These are phyloP conservation scores for Diaporthe citriasiana DNA, from an alignment of 2,329 filamentous ascomycete species.

Conservation along the genomic window DNA sequence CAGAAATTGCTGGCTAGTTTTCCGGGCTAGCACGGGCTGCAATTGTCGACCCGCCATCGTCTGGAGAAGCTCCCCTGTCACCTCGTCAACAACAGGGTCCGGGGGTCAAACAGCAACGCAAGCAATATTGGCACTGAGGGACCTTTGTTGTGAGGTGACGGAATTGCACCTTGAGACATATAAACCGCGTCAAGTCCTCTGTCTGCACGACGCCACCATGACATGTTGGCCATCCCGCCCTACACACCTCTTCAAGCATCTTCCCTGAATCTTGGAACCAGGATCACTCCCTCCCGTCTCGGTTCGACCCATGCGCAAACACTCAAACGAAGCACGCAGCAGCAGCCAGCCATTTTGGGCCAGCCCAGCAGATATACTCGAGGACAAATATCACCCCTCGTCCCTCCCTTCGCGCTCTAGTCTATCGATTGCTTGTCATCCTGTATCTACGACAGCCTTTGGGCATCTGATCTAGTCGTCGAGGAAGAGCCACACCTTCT, in stretches of 20 bases:
- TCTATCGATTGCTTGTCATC: neutral
- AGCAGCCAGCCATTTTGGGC: slow-evolving; percentile 10
- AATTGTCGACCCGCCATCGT: slow-evolving; percentile 29
- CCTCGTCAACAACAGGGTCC: slow-evolving; percentile 34
- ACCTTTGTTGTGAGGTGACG: slow-evolving; percentile 23
- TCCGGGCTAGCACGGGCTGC: slow-evolving; percentile 19
- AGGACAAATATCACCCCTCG: slow-evolving; percentile 26
- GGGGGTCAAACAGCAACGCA: slow-evolving; percentile 32
- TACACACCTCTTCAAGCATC: slow-evolving; percentile 32
- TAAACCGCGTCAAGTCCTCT: slow-evolving; percentile 34
- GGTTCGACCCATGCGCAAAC: slow-evolving; percentile 30
- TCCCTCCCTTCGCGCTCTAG: neutral
- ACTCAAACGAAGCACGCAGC: slow-evolving; percentile 34
- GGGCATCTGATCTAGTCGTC: neutral
- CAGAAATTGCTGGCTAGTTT: slow-evolving; percentile 38
- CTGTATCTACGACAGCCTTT: neutral
- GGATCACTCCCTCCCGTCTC: slow-evolving; percentile 19
- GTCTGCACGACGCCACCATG: slow-evolving; percentile 25
- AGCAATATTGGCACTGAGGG: slow-evolving; percentile 22
- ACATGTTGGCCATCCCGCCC: slow-evolving; percentile 5
- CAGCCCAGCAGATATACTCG: neutral
- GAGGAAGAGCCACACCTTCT: neutral
- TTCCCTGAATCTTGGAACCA: slow-evolving; percentile 26
- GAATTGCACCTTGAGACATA: slow-evolving; percentile 37
- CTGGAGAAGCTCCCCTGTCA: slow-evolving; percentile 33